Evolutionary conservation across 2,329 filamentous ascomycete genomes (phyloP), one percentile per base, ranked within the genome.

Genomic region (Ceratocystis papillata): DNA sequence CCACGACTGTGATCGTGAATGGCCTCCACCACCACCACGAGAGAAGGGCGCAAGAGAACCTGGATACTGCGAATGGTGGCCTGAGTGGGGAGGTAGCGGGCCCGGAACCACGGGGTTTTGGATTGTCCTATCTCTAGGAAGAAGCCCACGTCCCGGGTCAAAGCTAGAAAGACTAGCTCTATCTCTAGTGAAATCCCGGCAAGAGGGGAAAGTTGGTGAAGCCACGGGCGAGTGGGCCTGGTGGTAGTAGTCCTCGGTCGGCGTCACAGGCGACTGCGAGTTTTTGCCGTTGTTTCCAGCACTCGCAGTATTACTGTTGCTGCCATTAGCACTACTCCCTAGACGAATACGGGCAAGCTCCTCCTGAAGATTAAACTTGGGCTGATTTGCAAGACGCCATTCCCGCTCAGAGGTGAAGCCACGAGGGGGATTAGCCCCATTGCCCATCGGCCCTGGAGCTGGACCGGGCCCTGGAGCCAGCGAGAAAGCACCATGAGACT

Each of bases 111-210:
- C 28, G n/a, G 55, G 10, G 12, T 7, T n/a, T n/a, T 59, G 55
- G 3, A 8, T 17, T 8, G 46, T 22, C 37, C 63, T 57, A 1
- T 57, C 63, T 44, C 50, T 28, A 45, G 48, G 48, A 7, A 25
- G 48, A 17, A 64, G 63, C 17, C 60, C 41, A 46, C 55, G 37
- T 12, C 57, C 66, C 59, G 63, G 59, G 44, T 67, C 66, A 59
- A 67, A 67, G 50, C 66, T 67, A 28, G 66, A 67, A 22, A 67
- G 50, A n/a, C 62, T 65, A 20, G 62, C 66, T 37, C 66, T 59
- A 17, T 67, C 55, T n/a, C 63, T n/a, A n/a, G 44, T 37, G 41
- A 57, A 62, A 12, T 67, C 63, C 3, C 66, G 33, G 5, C 48
- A 46, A 10, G 62, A 7, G 15, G 62, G 50, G 22, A 61, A 67